These are phyloP conservation scores for Fusarium devonianum DNA, from an alignment of 2,329 filamentous ascomycete genomes.

Conservation along the genomic window DNA sequence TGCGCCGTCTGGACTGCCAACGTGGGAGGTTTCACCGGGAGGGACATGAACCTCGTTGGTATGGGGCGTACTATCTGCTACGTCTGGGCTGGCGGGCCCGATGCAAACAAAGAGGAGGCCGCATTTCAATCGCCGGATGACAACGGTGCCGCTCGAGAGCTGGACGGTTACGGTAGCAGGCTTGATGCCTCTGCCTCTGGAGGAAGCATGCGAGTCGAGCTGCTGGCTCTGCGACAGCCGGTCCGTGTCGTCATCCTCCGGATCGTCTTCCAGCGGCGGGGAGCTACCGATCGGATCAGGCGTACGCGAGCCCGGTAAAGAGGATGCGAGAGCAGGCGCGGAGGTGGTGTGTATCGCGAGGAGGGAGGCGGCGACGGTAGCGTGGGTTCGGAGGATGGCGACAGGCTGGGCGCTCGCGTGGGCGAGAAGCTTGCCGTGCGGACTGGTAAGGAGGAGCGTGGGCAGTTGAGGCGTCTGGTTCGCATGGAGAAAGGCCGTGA, in stretches of 20 bases:
- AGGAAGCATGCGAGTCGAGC: constrained; percentile 28
- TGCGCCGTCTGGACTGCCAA: constrained; percentile 52
- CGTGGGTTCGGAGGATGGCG: constrained; percentile 66
- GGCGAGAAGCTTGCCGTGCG: constrained; percentile 68
- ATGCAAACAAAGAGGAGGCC: constrained; percentile 69
- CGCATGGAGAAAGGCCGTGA: constrained; percentile 66
- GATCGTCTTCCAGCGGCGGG: constrained; percentile 35
- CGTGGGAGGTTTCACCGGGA: constrained; percentile 46
- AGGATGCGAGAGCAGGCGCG: constrained; percentile 51
- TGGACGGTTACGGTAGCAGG: constrained; percentile 63
- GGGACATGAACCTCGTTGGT: constrained; percentile 32
- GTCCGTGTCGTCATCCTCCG: constrained; percentile 40
- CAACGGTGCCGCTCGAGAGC: constrained; percentile 64
- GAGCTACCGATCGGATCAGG: constrained; percentile 39
- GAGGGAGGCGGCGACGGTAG: constrained; percentile 68
- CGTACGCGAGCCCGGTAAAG: constrained; percentile 49
- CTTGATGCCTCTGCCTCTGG: constrained; percentile 39
- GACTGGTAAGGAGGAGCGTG: constrained; percentile 66
- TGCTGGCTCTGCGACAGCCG: constrained; percentile 37
- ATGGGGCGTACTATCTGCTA: constrained; percentile 23
- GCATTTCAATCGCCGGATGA: constrained; percentile 64
- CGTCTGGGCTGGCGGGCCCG: constrained; percentile 53
- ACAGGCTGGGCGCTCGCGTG: constrained; percentile 65
- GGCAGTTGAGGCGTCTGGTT: constrained; percentile 65
- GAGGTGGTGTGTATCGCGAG: constrained; percentile 64